Base-by-base conservation (phyloP, 352 stramenopile species). In the Achlya hypogyna region DNA sequence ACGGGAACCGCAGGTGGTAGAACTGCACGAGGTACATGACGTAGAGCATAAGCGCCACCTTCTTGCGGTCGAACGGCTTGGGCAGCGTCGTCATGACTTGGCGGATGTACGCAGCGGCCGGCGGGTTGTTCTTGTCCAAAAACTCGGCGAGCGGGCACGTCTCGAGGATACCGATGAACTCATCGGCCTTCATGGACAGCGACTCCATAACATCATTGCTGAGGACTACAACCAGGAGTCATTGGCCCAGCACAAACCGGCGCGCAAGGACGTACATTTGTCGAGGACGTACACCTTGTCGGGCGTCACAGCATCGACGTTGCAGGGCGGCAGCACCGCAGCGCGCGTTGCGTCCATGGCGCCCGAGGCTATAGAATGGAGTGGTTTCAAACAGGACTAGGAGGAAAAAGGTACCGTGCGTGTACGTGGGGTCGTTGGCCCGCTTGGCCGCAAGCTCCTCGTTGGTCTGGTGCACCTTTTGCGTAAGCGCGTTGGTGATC, bases 201-300 rank as follows among this genome's bases (percentile, higher is more conserved):
- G 82, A 85, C 32, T 90, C 84, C 79, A 90, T 90, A 47, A 90
- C 81, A 27, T 72, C 51, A 54, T 56, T 42, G 67, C 85, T 74
- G 52, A 93, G 69, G 75, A 93, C 84, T 93, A 47, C 2, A 56
- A 3, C 25, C 10, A 12, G 16, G 49, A 31, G 25, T 35, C 49
- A 38, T 56, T n/a, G n/a, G n/a, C n/a, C n/a, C n/a, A n/a, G n/a
- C n/a, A n/a, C n/a, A n/a, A n/a, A n/a, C n/a, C n/a, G n/a, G n/a
- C n/a, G n/a, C n/a, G n/a, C n/a, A 54, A 59, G 18, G 6, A 60
- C 78, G 66, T 87, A 93, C 84, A 91, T 71, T 90, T 91, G 51
- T 71, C 74, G n/a, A 93, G 71, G 68, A 76, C 74, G 74, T 93
- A 93, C 42, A 93, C 81, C 42, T 76, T 78, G 32, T 93, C 84